Evolutionary conservation across 441 rosid genomes (phyloP), one percentile per base, ranked within the genome.

Genomic region (Melianthus villosus): DNA sequence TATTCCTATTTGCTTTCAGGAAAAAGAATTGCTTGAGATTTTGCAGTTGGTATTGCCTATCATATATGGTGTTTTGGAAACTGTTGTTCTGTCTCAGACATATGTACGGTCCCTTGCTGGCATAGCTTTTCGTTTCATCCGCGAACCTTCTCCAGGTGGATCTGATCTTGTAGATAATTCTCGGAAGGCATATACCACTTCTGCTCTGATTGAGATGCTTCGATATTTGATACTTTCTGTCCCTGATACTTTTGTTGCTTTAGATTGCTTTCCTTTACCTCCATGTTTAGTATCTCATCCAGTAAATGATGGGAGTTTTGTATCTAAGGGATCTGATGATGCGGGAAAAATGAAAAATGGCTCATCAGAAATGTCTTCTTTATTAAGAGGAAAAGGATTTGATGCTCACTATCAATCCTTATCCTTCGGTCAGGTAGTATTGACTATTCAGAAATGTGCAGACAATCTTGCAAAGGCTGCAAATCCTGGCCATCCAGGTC

Each of bases 261-360:
- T 81, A 54, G 95, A 86, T 65, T 92, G 84, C 75, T 81, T 86
- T 51, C 97, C 99, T 20, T 75, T 92, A 51, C 99, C 97, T 13
- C 51, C 79, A 13, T 72, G 73, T 51, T 75, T 83, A 31, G 47
- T 82, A 45, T 81, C 93, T 39, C 73, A 73, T 59, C 69, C 87
- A 40, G 55, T 59, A 39, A 80, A 48, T 64, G 95, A 86, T 51
- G 94, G 75, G 41, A 62, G 68, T 52, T 71, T 70, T 67, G 48
- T 64, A 30, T 67, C 77, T 28, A 92, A 77, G 75, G 65, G 71
- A 53, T 69, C 68, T 32, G 93, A 79, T 52, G 79, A 75, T 62
- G 56, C 48, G 38, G 76, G 72, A 54, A 83, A 75, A 67, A 51
- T 54, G 30, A 80, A 69, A 62, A 69, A 65, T 42, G 61, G 52